Evolutionary conservation across 306 rosid species (phyloP).

Genomic region (Dicorynia guianensis): DNA sequence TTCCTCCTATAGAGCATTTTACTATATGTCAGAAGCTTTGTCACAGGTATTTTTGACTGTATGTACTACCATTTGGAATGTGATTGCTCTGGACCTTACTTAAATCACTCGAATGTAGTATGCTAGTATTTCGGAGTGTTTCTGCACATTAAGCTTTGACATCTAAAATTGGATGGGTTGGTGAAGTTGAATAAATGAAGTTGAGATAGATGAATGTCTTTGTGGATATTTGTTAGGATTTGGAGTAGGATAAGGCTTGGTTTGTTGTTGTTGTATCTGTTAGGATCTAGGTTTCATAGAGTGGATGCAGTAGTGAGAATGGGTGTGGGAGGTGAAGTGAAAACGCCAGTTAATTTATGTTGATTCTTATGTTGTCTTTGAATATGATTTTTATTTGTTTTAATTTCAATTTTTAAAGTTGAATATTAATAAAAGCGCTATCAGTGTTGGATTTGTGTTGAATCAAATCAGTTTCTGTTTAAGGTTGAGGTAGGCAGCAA

Average conservation of each 20-base stretch:
- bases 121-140: slow-evolving; percentile 4
- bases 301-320: slow-evolving; percentile 28
- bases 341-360: neutral
- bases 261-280: neutral
- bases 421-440: neutral
- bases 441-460: slow-evolving; percentile 29
- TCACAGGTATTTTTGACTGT: slow-evolving; percentile 71
- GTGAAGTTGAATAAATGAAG: slow-evolving; percentile 26
- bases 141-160: slow-evolving; percentile 25
- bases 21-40: slow-evolving; percentile 84
- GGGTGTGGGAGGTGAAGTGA: slow-evolving; percentile 24
- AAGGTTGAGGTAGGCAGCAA: neutral
- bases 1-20: slow-evolving; percentile 70
- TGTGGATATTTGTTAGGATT: neutral
- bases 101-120: slow-evolving; percentile 7
- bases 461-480: neutral
- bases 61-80: slow-evolving; percentile 33
- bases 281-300: slow-evolving; percentile 10
- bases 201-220: slow-evolving; percentile 8
- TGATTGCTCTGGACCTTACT: slow-evolving; percentile 13
- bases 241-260: neutral
- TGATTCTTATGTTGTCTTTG: neutral
- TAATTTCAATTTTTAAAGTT: neutral
- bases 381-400: neutral
- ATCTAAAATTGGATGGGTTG: neutral